Evolutionary conservation across 805 yeast genomes (phyloP).

Genomic region (Myxozyma udenii): DNA sequence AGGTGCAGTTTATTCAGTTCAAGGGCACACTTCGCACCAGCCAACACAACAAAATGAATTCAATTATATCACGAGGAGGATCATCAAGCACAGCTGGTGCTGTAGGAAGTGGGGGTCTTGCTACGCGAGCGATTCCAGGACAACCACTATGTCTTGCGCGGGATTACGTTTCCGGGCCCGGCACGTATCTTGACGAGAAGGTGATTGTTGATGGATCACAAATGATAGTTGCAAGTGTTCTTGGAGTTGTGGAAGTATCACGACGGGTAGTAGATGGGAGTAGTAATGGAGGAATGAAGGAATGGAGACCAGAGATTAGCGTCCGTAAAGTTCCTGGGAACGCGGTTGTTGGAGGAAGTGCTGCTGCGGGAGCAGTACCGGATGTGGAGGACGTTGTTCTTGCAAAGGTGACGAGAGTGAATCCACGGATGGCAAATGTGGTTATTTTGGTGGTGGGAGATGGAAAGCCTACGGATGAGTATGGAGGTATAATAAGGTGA

Average conservation of each 20-base stretch:
- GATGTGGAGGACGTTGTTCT: slow-evolving; percentile 80
- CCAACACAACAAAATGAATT: no score
- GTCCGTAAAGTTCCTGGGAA: slow-evolving; percentile 38
- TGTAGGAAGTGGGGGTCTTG: no score
- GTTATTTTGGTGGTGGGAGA: slow-evolving; percentile 73
- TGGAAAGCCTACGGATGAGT: slow-evolving; percentile 27
- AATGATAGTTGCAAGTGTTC: slow-evolving; percentile 18
- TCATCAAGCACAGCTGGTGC: no score
- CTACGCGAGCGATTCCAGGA: slow-evolving; percentile 24
- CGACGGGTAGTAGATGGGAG: not conserved
- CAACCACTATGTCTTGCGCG: slow-evolving; percentile 24
- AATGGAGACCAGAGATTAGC: slow-evolving; percentile 34
- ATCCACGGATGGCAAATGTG: slow-evolving; percentile 66
- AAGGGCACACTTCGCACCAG: no score
- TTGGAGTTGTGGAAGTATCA: slow-evolving; percentile 19
- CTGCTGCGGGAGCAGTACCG: slow-evolving; percentile 48
- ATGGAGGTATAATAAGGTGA: slow-evolving; percentile 32
- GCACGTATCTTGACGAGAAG: slow-evolving; percentile 21
- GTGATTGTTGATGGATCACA: not conserved
- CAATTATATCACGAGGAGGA: no score
- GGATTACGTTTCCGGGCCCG: slow-evolving; percentile 26
- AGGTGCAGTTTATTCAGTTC: no score
- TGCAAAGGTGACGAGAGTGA: slow-evolving; percentile 66
- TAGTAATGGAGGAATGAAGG: not conserved
- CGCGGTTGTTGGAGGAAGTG: slow-evolving; percentile 13